Evolutionary conservation across 768 basidiomycete genomes (phyloP).

Genomic region (Basidioascus undulatus): DNA sequence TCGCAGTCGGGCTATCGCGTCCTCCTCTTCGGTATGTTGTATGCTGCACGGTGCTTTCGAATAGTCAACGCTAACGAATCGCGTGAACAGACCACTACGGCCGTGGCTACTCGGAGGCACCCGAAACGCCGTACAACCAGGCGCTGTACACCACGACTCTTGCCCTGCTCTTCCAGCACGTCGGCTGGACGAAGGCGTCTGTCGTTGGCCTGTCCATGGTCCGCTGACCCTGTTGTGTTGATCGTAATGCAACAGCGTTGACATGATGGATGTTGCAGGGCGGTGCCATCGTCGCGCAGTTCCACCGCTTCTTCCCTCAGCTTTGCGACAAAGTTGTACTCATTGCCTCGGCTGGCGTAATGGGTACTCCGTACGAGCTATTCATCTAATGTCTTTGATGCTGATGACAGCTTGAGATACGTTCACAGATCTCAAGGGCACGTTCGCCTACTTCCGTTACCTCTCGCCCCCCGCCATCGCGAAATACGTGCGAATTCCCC

Average conservation of each 20-base stretch:
- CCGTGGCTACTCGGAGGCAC: conserved; percentile 60
- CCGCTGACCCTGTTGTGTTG: conserved; percentile 4
- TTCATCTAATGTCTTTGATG: conserved; percentile 13
- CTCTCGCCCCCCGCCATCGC: background rate
- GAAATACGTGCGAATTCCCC: background rate
- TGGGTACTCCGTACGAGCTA: too few relatives aligned
- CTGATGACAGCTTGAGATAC: conserved; percentile 13
- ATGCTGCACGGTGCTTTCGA: background rate
- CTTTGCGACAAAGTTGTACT: conserved; percentile 43
- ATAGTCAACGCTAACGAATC: too few relatives aligned
- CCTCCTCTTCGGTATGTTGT: conserved; percentile 37
- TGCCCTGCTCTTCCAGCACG: conserved; percentile 56
- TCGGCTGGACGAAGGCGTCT: conserved; percentile 41
- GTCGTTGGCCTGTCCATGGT: conserved; percentile 59
- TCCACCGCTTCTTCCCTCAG: conserved; percentile 44
- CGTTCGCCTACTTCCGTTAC: background rate
- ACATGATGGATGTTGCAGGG: conserved; percentile 25
- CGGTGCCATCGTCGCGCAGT: conserved; percentile 46
- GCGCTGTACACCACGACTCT: conserved; percentile 47
- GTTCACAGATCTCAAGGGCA: background rate
- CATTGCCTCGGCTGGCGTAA: conserved; percentile 42
- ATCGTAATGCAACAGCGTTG: background rate
- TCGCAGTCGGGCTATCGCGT: conserved; percentile 43
- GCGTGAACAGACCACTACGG: conserved; percentile 52
- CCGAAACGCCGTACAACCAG: conserved; percentile 39